Conservation (phyloP, 2,329 filamentous ascomycete genomes). For the Alternaria metachromatica region DNA sequence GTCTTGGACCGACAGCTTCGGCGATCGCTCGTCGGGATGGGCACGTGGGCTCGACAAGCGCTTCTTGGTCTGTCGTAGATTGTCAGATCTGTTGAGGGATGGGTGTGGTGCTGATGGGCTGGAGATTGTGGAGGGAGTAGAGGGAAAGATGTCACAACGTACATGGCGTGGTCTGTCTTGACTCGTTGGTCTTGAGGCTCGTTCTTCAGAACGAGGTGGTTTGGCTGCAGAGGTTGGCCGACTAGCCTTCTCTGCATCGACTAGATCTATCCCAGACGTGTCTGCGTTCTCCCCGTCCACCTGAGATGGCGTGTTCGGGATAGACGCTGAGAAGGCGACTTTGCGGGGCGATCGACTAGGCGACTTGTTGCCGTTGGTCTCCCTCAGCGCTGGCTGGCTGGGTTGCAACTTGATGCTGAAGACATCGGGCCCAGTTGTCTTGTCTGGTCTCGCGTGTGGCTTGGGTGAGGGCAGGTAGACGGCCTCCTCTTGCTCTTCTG, state of each 20-base stretch:
- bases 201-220: conserved; percentile 25
- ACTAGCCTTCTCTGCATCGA: conserved; percentile 26
- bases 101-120: conserved; percentile 12
- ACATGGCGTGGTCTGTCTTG: conserved; percentile 46
- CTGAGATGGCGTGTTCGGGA: conserved; percentile 42
- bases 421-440: conserved; percentile 33
- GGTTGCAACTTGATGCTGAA: conserved; percentile 45
- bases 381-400: conserved; percentile 40
- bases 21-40: conserved; percentile 48
- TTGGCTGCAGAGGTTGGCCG: conserved; percentile 25
- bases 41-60: conserved; percentile 46
- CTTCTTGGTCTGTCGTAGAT: conserved; percentile 45
- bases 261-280: conserved; percentile 37
- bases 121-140: conserved; percentile 6
- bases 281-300: conserved; percentile 42
- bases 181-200: conserved; percentile 22
- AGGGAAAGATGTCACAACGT: conserved; percentile 45
- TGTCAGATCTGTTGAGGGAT: conserved; percentile 28
- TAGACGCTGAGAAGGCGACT: conserved; percentile 47
- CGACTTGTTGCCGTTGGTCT: conserved; percentile 46
- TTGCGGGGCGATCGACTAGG: conserved; percentile 48
- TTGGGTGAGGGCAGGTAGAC: conserved; percentile 35
- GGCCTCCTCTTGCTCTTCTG: conserved; percentile 11
- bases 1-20: conserved; percentile 54
- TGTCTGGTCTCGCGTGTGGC: conserved; percentile 24